Conservation (phyloP, 2,329 filamentous ascomycete species). For the Neocucurbitaria cava region DNA sequence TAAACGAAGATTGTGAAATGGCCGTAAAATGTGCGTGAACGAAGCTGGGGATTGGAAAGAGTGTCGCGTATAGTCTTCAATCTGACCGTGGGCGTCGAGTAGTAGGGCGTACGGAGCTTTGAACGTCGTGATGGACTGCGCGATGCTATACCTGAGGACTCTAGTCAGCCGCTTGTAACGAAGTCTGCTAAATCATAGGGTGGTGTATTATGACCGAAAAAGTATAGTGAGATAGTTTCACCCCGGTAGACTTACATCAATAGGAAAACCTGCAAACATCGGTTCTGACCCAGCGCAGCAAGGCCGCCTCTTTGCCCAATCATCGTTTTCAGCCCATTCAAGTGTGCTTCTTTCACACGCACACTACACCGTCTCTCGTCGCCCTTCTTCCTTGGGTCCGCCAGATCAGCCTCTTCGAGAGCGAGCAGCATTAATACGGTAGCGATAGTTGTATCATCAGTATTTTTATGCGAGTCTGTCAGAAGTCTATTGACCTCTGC, state of each 20-base stretch:
- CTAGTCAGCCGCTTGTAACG: slow-evolving; percentile 12
- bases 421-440: slow-evolving; percentile 42
- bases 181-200: not conserved
- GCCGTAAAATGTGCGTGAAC: slow-evolving; percentile 20
- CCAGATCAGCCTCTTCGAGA: slow-evolving; percentile 40
- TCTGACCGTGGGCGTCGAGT: slow-evolving; percentile 19
- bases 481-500: slow-evolving; percentile 38
- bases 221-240: not conserved
- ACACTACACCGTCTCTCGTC: slow-evolving; percentile 27
- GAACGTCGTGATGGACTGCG: slow-evolving; percentile 40
- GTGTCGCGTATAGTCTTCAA: slow-evolving; percentile 30
- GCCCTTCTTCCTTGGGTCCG: slow-evolving; percentile 17
- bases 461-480: slow-evolving; percentile 24
- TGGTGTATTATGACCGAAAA: no score
- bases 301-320: slow-evolving; percentile 45
- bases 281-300: slow-evolving; percentile 31
- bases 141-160: slow-evolving; percentile 39
- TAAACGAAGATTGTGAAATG: slow-evolving; percentile 27
- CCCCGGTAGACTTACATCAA: slow-evolving; percentile 32
- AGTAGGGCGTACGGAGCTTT: slow-evolving; percentile 38
- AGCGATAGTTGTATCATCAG: slow-evolving; percentile 42
- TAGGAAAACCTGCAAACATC: slow-evolving; percentile 41
- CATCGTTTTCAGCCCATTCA: slow-evolving; percentile 42
- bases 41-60: slow-evolving; percentile 19
- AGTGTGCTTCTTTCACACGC: slow-evolving; percentile 30